Base-by-base conservation (phyloP, 129 eudicot species). In the Centrapalus pauciflorus region DNA sequence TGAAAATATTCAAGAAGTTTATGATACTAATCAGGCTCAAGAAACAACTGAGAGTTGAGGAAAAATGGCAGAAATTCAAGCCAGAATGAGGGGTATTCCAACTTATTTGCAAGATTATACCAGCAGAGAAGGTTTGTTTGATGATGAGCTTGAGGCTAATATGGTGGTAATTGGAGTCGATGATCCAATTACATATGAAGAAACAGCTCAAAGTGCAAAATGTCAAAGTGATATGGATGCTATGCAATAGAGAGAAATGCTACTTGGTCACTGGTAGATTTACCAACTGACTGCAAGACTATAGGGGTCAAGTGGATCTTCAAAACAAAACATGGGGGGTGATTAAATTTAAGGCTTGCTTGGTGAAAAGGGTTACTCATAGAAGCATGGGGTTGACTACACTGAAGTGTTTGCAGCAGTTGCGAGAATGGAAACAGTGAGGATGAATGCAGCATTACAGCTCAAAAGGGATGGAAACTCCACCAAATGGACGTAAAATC, bases 401-500 rank as follows among this genome's bases (percentile, higher is more conserved):
- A 32, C 26, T 0, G 49, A 67, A 37, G 73, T 67, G 3, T 46
- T n/a, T 13, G 51, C 64, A 0, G 28, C 28, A 13, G 64, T 48
- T 6, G 61, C 20, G 32, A 34, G 33, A 1, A 66, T 66, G 12
- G 60, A 66, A 0, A 66, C 48, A 0, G 6, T 30, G 1, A 48
- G 46, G 4, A 29, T 49, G 19, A 49, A 52, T 0, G 0, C n/a
- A 2, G 26, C 38, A 12, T 7, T 23, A 52, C 38, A 35, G 54
- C 73, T 21, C 49, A 19, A 8, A 67, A 16, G n/a, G 25, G 52
- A n/a, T 67, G 64, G 52, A n/a, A 23, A 2, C 4, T 54, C 4
- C 14, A 34, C 5, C 64, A 68, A 7, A 4, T 68, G 14, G 73
- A 54, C 2, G 63, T 68, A 0, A 68, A 68, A 25, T 52, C 27